phyloP scores from a whole-genome alignment of 139 green algal species.

The Picochlorum sp. region DNA sequence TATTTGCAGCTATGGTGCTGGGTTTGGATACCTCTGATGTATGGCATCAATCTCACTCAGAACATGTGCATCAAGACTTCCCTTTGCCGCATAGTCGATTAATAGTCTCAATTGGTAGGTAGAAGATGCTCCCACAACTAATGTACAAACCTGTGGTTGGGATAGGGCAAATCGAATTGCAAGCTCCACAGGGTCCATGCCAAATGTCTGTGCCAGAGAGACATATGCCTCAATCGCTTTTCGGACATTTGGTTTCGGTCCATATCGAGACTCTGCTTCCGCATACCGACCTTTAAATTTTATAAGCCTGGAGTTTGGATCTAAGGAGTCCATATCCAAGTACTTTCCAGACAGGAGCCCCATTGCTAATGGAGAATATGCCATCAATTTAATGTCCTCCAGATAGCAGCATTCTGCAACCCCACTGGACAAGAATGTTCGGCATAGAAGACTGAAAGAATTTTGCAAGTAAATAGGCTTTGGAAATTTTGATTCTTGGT shows the following conservation, averaged over 20 bases:
- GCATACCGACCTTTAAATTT: conserved; percentile 67
- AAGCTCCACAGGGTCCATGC: conserved; percentile 47
- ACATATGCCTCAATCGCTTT: conserved; percentile 50
- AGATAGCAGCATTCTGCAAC: conserved; percentile 64
- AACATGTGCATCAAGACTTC: neutral
- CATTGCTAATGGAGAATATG: conserved; percentile 86
- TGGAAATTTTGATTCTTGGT: neutral
- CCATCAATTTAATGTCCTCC: conserved; percentile 59
- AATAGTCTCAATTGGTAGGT: conserved; percentile 49
- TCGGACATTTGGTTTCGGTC: conserved; percentile 45
- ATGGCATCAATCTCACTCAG: conserved; percentile 11
- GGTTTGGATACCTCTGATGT: conserved; percentile 19
- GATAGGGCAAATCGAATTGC: conserved; percentile 53
- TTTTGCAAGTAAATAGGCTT: conserved; percentile 37
- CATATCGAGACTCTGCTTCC: conserved; percentile 73
- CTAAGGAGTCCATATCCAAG: neutral
- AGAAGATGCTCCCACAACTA: conserved; percentile 47
- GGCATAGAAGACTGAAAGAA: conserved; percentile 55
- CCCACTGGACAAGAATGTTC: conserved; percentile 55
- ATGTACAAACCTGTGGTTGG: conserved; percentile 39
- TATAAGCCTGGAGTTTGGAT: conserved; percentile 41
- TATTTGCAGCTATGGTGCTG: conserved; percentile 6
- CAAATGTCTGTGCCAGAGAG: conserved; percentile 32
- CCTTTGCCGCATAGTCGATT: conserved; percentile 15
- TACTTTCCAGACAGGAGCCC: conserved; percentile 84